Evolutionary conservation across 2,329 filamentous ascomycete species (phyloP).

Genomic region (Aspergillus sergii): DNA sequence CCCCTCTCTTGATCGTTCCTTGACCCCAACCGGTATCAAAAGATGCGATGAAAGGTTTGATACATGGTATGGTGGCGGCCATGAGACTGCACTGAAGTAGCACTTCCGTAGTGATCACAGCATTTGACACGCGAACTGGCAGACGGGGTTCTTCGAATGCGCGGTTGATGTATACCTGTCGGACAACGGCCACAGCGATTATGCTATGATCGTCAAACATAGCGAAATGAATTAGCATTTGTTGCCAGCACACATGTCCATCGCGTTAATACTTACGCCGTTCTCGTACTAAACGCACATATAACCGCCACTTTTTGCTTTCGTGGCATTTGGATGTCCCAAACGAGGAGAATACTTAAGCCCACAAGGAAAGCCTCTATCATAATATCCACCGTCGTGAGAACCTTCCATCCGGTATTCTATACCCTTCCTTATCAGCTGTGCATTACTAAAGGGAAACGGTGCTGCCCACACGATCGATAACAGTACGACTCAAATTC

Average conservation of each 20-base stretch:
- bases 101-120: slow-evolving; percentile 40
- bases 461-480: too few relatives aligned
- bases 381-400: slow-evolving; percentile 43
- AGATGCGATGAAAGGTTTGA: slow-evolving; percentile 44
- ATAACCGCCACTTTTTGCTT: slow-evolving; percentile 17
- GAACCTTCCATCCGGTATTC: slow-evolving; percentile 38
- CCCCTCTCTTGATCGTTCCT: slow-evolving; percentile 6
- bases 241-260: too few relatives aligned
- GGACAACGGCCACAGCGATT: slow-evolving; percentile 37
- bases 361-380: slow-evolving; percentile 22
- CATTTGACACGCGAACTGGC: slow-evolving; percentile 33
- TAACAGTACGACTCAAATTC: too few relatives aligned
- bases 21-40: slow-evolving; percentile 43
- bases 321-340: slow-evolving; percentile 25
- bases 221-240: too few relatives aligned
- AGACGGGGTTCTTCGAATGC: slow-evolving; percentile 26
- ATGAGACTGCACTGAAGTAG: slow-evolving; percentile 46
- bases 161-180: slow-evolving; percentile 36
- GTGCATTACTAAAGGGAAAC: neutral
- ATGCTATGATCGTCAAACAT: neutral
- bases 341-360: slow-evolving; percentile 26
- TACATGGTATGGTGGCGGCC: slow-evolving; percentile 44
- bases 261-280: neutral
- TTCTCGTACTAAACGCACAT: slow-evolving; percentile 18
- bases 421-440: neutral